Evolutionary conservation across 2,329 filamentous ascomycete genomes (phyloP), one percentile per base, ranked within the genome.

Genomic region (Mariannaea elegans): DNA sequence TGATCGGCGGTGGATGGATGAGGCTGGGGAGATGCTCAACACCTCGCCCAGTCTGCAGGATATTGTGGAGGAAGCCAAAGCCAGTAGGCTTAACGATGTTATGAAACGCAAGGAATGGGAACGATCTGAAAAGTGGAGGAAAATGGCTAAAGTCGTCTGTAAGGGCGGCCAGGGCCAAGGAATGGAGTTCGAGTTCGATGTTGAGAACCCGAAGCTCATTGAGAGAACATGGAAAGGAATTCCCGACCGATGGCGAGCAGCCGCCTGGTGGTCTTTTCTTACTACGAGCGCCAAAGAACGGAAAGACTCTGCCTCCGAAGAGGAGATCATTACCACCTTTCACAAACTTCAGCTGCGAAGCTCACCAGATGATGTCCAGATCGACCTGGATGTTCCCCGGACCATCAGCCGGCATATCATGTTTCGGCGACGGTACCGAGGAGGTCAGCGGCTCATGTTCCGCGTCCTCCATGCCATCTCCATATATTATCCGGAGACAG

Each of bases 151-250:
- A 67, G 76, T 86, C 19, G 73, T 82, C 60, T 84, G 79, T 48
- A 78, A 75, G n/a, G 82, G 81, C 36, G 78, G 73, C 21, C 79
- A 83, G 57, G 82, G 82, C 36, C 79, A 84, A 69, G 87, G 87
- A 47, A 80, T 85, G 72, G 87, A 86, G 55, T 87, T 87, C 77
- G 78, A 87, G 62, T 98, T 98, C 73, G 93, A 97, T 76, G 85
- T 86, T 34, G 87, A 84, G 64, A 91, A 90, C 73, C 84, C 91
- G n/a, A 94, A 97, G 75, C 81, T 99, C 41, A 89, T 97, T 59
- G 90, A 94, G 66, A 87, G 95, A 56, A 96, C 93, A 1, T 99
- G 95, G 95, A 99, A 99, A 75, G 95, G 95, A 27, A 97, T 99
- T 64, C 95, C 95, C 0, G 95, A 99, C 76, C 88, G 93, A 63